These are phyloP conservation scores for Acacia acuminata DNA, from an alignment of 306 rosid species.

Conservation along the genomic window DNA sequence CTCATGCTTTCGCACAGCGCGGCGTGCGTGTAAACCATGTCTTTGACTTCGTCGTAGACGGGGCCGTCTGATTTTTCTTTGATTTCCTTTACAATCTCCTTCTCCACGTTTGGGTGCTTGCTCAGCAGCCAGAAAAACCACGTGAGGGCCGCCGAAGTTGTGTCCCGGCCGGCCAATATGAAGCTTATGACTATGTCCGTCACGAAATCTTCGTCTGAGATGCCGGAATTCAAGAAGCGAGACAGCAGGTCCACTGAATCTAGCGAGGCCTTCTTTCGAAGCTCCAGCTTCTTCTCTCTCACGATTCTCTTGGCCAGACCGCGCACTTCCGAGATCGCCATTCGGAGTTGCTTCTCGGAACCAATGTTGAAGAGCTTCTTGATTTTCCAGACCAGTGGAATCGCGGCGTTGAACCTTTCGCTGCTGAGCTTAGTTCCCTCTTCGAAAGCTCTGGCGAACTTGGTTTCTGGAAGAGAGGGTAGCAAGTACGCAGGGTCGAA, in stretches of 20 bases:
- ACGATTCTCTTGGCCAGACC: constrained; percentile 44
- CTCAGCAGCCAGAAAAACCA: constrained; percentile 75
- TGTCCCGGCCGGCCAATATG: constrained; percentile 64
- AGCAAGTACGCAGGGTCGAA: constrained; percentile 59
- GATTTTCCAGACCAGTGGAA: constrained; percentile 51
- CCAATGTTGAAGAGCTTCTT: constrained; percentile 51
- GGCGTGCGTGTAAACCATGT: constrained; percentile 75
- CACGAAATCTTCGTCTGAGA: constrained; percentile 57
- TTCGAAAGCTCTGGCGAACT: constrained; percentile 60
- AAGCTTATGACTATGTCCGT: constrained; percentile 73
- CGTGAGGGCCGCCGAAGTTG: constrained; percentile 64
- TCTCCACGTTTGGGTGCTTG: constrained; percentile 52
- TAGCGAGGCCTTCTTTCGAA: constrained; percentile 30
- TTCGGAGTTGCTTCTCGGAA: constrained; percentile 45
- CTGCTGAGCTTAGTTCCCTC: constrained; percentile 41
- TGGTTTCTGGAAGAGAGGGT: constrained; percentile 39
- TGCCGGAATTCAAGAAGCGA: constrained; percentile 57
- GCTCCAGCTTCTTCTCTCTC: constrained; percentile 54
- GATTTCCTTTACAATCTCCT: constrained; percentile 49
- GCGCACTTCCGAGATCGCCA: constrained; percentile 42
- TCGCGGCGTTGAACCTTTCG: constrained; percentile 30
- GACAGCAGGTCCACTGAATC: constrained; percentile 59
- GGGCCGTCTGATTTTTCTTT: constrained; percentile 13
- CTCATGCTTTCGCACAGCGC: constrained; percentile 84
- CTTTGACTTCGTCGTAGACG: constrained; percentile 56